Evolutionary conservation across 805 yeast genomes (phyloP).

Genomic region (Hanseniaspora mollemarum): DNA sequence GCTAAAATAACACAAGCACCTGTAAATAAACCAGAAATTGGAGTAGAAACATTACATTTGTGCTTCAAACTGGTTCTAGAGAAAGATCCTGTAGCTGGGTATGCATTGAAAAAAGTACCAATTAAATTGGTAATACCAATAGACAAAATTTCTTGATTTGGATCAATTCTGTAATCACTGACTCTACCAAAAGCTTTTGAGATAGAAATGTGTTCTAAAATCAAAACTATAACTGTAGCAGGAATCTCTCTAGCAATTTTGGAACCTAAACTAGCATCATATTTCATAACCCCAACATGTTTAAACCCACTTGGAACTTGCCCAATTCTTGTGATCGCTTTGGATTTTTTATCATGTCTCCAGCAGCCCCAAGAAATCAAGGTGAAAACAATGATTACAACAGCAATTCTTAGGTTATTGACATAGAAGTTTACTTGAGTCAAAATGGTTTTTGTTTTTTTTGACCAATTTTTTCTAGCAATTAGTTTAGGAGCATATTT

Average conservation of each 20-base stretch:
- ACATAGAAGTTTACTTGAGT: conserved; percentile 50
- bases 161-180: conserved; percentile 79
- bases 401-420: conserved; percentile 68
- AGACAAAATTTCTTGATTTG: conserved; percentile 89
- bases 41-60: conserved; percentile 91
- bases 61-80: conserved; percentile 89
- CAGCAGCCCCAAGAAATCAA: conserved; percentile 70
- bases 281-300: conserved; percentile 59
- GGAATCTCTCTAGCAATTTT: conserved; percentile 71
- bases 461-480: conserved; percentile 19
- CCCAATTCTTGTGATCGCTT: conserved; percentile 51
- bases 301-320: conserved; percentile 71
- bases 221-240: conserved; percentile 67
- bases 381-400: conserved; percentile 71
- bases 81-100: conserved; percentile 93
- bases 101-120: conserved; percentile 86
- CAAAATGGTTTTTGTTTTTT: conserved; percentile 15
- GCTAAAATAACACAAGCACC: conserved; percentile 84
- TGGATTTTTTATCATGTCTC: conserved; percentile 36
- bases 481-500: conserved; percentile 44
- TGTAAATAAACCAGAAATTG: conserved; percentile 81
- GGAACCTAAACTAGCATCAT: conserved; percentile 48
- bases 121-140: conserved; percentile 83
- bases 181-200: conserved; percentile 87
- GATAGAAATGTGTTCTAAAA: conserved; percentile 86